Conservation (phyloP, 352 stramenopile species). For the Phytophthora pluvialis region DNA sequence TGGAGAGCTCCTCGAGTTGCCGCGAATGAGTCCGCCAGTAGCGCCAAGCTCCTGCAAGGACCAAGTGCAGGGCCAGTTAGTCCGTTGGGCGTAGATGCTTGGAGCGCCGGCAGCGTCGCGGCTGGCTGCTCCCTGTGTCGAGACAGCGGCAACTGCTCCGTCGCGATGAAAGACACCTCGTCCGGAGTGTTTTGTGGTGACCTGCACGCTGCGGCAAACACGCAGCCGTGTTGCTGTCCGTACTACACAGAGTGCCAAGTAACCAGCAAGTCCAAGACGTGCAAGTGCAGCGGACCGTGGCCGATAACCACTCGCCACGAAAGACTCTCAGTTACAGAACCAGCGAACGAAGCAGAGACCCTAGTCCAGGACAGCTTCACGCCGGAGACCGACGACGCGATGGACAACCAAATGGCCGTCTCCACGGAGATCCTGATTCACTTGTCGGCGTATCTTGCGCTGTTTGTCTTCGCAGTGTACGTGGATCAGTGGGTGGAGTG, state of each 20-base stretch:
- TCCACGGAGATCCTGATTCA: slow-evolving; percentile 48
- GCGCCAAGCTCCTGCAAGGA: slow-evolving; percentile 3
- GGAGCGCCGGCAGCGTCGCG: slow-evolving; percentile 25
- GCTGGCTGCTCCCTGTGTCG: slow-evolving; percentile 61
- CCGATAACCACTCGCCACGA: slow-evolving; percentile 25
- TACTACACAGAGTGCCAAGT: slow-evolving; percentile 74
- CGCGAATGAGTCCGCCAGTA: not conserved
- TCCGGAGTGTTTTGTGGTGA: slow-evolving; percentile 77
- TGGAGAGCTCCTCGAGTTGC: slow-evolving; percentile 1
- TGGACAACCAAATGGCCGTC: slow-evolving; percentile 36
- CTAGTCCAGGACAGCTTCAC: slow-evolving; percentile 7
- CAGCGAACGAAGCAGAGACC: slow-evolving; percentile 17
- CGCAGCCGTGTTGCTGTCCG: slow-evolving; percentile 65
- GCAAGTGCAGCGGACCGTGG: slow-evolving; percentile 57
- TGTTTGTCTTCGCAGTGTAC: slow-evolving; percentile 47
- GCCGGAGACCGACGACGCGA: slow-evolving; percentile 3
- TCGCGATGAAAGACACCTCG: slow-evolving; percentile 53
- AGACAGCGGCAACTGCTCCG: slow-evolving; percentile 70
- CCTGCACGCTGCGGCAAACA: slow-evolving; percentile 41
- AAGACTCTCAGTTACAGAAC: slow-evolving; percentile 23
- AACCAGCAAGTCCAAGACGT: slow-evolving; percentile 53
- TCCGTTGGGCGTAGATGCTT: slow-evolving; percentile 1
- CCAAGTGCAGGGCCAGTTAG: not conserved
- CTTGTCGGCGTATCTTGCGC: slow-evolving; percentile 42
- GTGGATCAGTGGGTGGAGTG: slow-evolving; percentile 51